Percentiles rank a stretch among this genome's conserved stretches.
These are phyloP conservation scores for Linaria vulgaris DNA, from an alignment of 257 asterid genomes.

Conservation along the genomic window DNA sequence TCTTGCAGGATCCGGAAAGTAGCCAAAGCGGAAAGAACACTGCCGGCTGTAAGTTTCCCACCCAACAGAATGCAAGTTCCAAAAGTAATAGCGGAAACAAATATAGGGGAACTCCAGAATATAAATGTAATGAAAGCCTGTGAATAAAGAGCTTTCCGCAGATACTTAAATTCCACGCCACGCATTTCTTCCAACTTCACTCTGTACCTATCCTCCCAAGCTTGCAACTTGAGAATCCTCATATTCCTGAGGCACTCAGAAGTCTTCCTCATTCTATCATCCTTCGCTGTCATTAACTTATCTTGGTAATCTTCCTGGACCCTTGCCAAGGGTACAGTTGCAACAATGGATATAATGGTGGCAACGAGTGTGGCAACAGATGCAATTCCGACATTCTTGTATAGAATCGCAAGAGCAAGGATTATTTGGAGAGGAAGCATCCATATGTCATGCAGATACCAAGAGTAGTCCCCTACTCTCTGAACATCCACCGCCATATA, in stretches of 20 bases:
- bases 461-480: conserved; percentile 76
- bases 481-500: conserved; percentile 85
- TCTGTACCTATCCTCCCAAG: conserved; percentile 80
- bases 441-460: conserved; percentile 81
- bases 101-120: conserved; percentile 82
- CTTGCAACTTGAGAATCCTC: conserved; percentile 74
- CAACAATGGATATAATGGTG: conserved; percentile 62
- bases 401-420: conserved; percentile 68
- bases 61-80: conserved; percentile 70
- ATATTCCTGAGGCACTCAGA: conserved; percentile 72
- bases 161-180: conserved; percentile 64
- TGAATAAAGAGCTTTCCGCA: conserved; percentile 65
- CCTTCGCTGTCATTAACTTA: conserved; percentile 74
- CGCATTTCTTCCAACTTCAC: conserved; percentile 67
- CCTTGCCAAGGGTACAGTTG: conserved; percentile 66
- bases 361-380: conserved; percentile 65
- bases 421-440: conserved; percentile 71
- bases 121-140: conserved; percentile 71
- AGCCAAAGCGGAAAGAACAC: conserved; percentile 76
- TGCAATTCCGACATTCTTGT: conserved; percentile 75
- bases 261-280: conserved; percentile 76
- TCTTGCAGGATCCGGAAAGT: conserved; percentile 76
- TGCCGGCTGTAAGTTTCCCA: conserved; percentile 73
- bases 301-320: conserved; percentile 69
- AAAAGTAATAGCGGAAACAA: conserved; percentile 68